Evolutionary conservation across 805 yeast genomes (phyloP).

Genomic region (Candida hispaniensis): DNA sequence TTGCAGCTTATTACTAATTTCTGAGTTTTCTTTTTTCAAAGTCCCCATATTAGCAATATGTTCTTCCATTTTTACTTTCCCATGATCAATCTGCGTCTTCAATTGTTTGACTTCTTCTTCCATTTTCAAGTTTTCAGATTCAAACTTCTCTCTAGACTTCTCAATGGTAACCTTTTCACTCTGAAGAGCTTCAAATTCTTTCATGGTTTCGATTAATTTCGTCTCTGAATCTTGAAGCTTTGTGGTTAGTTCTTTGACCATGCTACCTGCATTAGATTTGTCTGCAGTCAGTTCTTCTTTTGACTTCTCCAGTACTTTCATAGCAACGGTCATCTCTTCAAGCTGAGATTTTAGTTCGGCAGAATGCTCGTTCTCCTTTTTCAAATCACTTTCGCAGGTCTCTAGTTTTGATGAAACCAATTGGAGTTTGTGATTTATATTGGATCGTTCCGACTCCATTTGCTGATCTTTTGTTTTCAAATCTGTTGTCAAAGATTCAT

Average conservation of each 20-base stretch:
- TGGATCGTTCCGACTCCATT: too few relatives aligned
- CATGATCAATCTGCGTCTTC: not conserved
- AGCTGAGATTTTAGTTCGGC: too few relatives aligned
- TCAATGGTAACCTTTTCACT: not conserved
- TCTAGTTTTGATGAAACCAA: too few relatives aligned
- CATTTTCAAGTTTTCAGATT: not conserved
- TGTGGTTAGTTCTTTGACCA: slow-evolving; percentile 4
- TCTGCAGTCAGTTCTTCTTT: too few relatives aligned
- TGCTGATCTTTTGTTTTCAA: too few relatives aligned
- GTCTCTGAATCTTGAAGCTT: not conserved
- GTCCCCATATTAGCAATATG: not conserved
- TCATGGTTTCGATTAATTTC: not conserved
- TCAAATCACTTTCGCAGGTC: too few relatives aligned
- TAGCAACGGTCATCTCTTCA: too few relatives aligned
- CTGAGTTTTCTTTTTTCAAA: not conserved
- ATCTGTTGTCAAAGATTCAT: too few relatives aligned
- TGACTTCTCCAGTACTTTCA: too few relatives aligned
- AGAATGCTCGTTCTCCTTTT: too few relatives aligned
- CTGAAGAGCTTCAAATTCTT: too few relatives aligned
- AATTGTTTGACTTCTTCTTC: not conserved
- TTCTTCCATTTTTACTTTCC: not conserved
- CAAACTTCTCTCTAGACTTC: not conserved
- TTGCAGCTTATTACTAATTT: slow-evolving; percentile 6
- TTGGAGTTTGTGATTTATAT: too few relatives aligned
- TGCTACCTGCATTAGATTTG: not conserved